Conservation (phyloP, 2,329 filamentous ascomycete genomes). For the Cordyceps cicadae region DNA sequence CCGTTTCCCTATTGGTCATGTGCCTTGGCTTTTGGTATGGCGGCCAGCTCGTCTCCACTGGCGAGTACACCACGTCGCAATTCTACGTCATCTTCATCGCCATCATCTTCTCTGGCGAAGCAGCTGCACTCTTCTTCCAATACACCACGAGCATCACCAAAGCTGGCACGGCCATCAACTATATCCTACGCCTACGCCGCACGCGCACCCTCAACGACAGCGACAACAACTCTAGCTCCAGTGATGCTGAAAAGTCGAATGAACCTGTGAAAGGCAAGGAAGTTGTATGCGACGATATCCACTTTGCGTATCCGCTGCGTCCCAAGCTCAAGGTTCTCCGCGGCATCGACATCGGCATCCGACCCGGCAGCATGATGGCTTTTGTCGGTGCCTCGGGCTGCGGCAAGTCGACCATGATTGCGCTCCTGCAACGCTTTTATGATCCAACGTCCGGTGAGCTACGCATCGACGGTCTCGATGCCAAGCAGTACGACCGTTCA, state of each 20-base stretch:
- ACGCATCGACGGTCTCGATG: constrained; percentile 21
- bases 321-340: constrained; percentile 28
- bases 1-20: constrained; percentile 30
- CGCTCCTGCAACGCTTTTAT: constrained; percentile 39
- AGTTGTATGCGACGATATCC: constrained; percentile 42
- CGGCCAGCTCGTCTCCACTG: constrained; percentile 30
- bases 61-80: constrained; percentile 38
- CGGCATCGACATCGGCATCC: constrained; percentile 32
- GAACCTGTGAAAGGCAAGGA: constrained; percentile 21
- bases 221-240: constrained; percentile 16
- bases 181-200: constrained; percentile 35
- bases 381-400: constrained; percentile 51
- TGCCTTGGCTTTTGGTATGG: constrained; percentile 33
- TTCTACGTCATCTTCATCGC: constrained; percentile 46
- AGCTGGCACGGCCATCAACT: constrained; percentile 39
- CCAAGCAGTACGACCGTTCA: constrained; percentile 22
- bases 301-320: constrained; percentile 48
- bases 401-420: constrained; percentile 53
- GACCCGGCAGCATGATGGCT: constrained; percentile 41
- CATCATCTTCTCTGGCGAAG: constrained; percentile 37
- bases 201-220: constrained; percentile 24
- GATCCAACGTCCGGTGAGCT: constrained; percentile 26
- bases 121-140: constrained; percentile 34
- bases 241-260: not conserved
- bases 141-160: constrained; percentile 45